phyloP scores from a whole-genome alignment of 1,284 basidiomycete genomes.

The Cryptococcus wingfieldii region DNA sequence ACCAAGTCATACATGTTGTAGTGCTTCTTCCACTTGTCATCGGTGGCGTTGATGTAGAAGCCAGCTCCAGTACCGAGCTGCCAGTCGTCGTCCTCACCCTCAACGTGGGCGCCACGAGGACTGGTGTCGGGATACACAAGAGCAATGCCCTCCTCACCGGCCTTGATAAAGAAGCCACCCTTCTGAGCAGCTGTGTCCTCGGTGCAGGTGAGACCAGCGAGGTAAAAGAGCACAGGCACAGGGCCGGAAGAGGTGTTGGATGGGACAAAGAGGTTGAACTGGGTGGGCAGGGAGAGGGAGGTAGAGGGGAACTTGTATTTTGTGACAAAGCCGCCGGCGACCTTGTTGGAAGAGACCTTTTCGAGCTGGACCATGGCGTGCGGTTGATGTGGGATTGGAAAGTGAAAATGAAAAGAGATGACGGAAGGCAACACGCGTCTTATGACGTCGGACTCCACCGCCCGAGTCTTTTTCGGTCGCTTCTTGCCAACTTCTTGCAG shows the following conservation, averaged over 20 bases:
- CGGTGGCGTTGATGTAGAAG: slow-evolving; percentile 87
- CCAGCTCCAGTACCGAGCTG: slow-evolving; percentile 91
- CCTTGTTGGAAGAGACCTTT: slow-evolving; percentile 70
- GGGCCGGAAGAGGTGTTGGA: slow-evolving; percentile 56
- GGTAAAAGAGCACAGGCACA: slow-evolving; percentile 80
- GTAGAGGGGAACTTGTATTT: slow-evolving; percentile 84
- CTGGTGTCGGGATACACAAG: slow-evolving; percentile 95
- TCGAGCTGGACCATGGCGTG: slow-evolving; percentile 53
- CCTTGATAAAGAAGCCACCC: slow-evolving; percentile 74
- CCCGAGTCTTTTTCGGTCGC: no score
- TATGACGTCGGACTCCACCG: no score
- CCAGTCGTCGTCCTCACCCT: slow-evolving; percentile 83
- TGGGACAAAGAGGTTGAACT: slow-evolving; percentile 90
- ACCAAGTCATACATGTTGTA: slow-evolving; percentile 90
- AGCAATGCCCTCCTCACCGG: slow-evolving; percentile 77
- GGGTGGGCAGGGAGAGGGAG: slow-evolving; percentile 71
- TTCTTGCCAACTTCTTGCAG: no score
- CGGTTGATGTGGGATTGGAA: no score
- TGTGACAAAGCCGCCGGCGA: slow-evolving; percentile 69
- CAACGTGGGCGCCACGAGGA: slow-evolving; percentile 84
- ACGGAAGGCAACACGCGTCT: no score
- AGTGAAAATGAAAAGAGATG: no score
- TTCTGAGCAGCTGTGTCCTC: slow-evolving; percentile 96
- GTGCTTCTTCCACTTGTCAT: slow-evolving; percentile 69
- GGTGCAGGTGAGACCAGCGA: slow-evolving; percentile 90